Base-by-base conservation (phyloP, 768 basidiomycete species). In the Sarcodon sp. region DNA sequence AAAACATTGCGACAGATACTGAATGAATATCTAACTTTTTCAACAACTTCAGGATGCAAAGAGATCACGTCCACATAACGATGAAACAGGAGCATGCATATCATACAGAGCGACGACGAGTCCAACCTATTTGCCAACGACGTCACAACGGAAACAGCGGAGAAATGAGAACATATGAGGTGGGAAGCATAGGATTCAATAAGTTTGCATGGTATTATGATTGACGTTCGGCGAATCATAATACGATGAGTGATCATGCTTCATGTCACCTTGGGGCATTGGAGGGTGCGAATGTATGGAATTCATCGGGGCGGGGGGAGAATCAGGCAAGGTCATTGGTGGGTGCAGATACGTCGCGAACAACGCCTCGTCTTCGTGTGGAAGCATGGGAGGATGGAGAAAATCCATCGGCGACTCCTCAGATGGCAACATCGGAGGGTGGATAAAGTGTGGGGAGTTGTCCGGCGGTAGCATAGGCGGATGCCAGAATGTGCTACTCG, bases 361-460 rank as follows among this genome's bases (percentile, higher is more conserved):
- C 37, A 86, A 62, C 49, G 67, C 71, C 16, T 83, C 82, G 41
- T 86, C 84, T 41, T 84, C 83, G 18, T 71, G 70, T n/a, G 73
- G 65, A 44, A 73, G 64, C 70, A 77, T 60, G 7, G 77, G 76
- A 32, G 75, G 75, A 48, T 86, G 83, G 6, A 85, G 66, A 53
- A 76, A 87, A 54, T 86, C 83, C 79, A 84, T 83, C 13, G 77
- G 74, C 15, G 75, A 73, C 48, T 85, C 81, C 33, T 78, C 78
- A 36, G 57, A 49, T 0, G 76, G 75, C 3, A 81, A 68, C 81
- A 84, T 81, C 2, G 81, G 80, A 7, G 84, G 83, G 51, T 87
- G 84, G 52, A 80, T 70, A 36, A 77, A 59, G 15, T 72, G 69
- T 1, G 76, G 75, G 3, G 79, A 79, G 66, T 27, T 73, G 46